Base-by-base conservation (phyloP, 1,284 basidiomycete species). In the Sporisorium sorghi region DNA sequence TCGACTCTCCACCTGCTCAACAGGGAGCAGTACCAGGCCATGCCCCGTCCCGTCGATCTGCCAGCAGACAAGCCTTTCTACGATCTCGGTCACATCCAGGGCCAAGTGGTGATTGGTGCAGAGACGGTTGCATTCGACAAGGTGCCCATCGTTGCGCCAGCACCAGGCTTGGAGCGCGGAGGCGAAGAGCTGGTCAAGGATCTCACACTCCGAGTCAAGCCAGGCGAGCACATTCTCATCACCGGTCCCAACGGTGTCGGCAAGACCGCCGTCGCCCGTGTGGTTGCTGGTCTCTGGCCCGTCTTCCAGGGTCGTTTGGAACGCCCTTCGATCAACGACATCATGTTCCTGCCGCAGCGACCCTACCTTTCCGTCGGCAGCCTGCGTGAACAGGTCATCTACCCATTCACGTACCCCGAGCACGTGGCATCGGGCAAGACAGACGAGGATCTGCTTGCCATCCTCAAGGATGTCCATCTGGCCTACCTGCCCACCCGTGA, bases 291-390 rank as follows among this genome's bases (percentile, higher is more conserved):
- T 8, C 86, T 98, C 3, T 99, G 95, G 95, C 76, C 89, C 83
- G 80, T 90, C 79, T 85, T 86, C 73, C 81, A 84, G 60, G 85
- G 87, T 21, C 69, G 81, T 39, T 72, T 86, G 24, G 74, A 78
- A 28, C 59, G 69, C 26, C 83, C 83, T 6, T 54, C 46, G 44
- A 68, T 78, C 37, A 49, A 76, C 24, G 90, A 89, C 7, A 88
- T 97, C 57, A 92, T 97, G 81, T 92, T 97, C 76, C 88, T 99
- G 1, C 96, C 95, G 5, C 96, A 98, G 85, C 87, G 93, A 37
- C 90, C 94, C 23, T 97, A 97, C 85, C 92, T 97, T 87, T 91
- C 92, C 44, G 88, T 90, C 0, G 95, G 94, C 5, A 91, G 90
- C 71, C 86, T 98, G 42, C 86, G 95, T 9, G 94, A 97, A 79